A percentile compares a stretch with the other conserved stretches of the same genome.
Conservation (phyloP, 805 yeast genomes). For the Zygoascus flipseniorum region DNA sequence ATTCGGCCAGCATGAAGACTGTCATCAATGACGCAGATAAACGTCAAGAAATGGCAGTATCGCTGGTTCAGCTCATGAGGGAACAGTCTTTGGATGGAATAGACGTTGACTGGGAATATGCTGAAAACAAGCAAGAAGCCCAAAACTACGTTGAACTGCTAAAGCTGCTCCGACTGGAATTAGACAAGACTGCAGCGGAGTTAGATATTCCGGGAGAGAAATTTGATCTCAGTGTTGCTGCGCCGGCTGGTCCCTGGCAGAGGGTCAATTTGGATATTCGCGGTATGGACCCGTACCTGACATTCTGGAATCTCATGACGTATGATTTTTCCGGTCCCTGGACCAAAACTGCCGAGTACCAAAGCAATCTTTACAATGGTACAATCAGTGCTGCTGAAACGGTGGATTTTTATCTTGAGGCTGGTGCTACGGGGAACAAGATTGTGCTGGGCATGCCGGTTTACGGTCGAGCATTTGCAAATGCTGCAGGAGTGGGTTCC, state of each 20-base stretch:
- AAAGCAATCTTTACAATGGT: slow-evolving; percentile 55
- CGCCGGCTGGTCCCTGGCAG: slow-evolving; percentile 55
- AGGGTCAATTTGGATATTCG: slow-evolving; percentile 36
- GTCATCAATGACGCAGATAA: slow-evolving; percentile 32
- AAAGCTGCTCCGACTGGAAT: slow-evolving; percentile 29
- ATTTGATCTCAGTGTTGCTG: slow-evolving; percentile 59
- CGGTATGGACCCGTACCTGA: slow-evolving; percentile 50
- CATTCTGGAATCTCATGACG: slow-evolving; percentile 83
- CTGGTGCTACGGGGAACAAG: slow-evolving; percentile 41
- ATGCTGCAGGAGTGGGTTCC: slow-evolving; percentile 36
- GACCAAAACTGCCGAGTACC: slow-evolving; percentile 55
- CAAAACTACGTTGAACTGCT: slow-evolving; percentile 37
- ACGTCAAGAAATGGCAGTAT: slow-evolving; percentile 40
- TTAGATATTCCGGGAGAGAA: slow-evolving; percentile 19
- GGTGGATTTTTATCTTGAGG: slow-evolving; percentile 34
- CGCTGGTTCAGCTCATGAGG: slow-evolving; percentile 40
- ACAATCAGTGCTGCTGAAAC: slow-evolving; percentile 42
- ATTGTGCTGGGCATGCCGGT: slow-evolving; percentile 79
- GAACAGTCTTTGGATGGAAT: slow-evolving; percentile 75
- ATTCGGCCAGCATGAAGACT: slow-evolving; percentile 40
- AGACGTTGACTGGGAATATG: slow-evolving; percentile 95
- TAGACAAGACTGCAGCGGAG: slow-evolving; percentile 33
- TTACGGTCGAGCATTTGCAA: slow-evolving; percentile 57
- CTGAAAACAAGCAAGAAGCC: slow-evolving; percentile 42
- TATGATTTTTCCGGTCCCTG: slow-evolving; percentile 82